A percentile compares a stretch with the other conserved stretches of the same genome.
Evolutionary conservation across 1,284 basidiomycete species (phyloP).

Genomic region (Bjerkandera adusta): DNA sequence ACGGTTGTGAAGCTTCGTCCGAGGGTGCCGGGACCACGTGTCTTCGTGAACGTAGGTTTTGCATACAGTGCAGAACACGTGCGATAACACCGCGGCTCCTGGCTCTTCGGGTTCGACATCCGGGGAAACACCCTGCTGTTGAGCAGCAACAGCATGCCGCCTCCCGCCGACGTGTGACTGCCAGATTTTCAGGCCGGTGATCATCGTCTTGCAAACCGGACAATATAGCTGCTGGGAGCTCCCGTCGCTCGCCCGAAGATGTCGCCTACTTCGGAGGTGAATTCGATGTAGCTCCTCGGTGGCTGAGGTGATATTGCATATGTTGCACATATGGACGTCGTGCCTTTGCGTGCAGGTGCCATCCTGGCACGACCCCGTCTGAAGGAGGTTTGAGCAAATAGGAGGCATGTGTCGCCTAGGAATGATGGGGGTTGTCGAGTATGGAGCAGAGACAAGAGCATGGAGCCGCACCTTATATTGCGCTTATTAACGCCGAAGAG

Average conservation of each 20-base stretch:
- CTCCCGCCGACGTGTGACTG: constrained; percentile 2
- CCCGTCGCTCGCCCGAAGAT: constrained; percentile 5
- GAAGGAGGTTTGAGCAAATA: background rate
- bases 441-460: background rate
- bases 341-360: background rate
- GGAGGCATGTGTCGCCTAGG: background rate
- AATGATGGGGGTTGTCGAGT: background rate
- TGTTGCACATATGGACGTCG: constrained; percentile 5
- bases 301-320: constrained; percentile 1
- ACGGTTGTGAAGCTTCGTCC: background rate
- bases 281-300: background rate
- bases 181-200: constrained; percentile 4
- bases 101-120: constrained; percentile 11
- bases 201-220: constrained; percentile 6
- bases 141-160: background rate
- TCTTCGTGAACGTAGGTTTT: constrained; percentile 7
- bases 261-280: constrained; percentile 12
- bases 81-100: constrained; percentile 1
- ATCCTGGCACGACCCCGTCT: background rate
- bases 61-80: constrained; percentile 12
- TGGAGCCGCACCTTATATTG: background rate
- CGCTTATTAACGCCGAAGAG: too few relatives aligned
- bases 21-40: constrained; percentile 5
- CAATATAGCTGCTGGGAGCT: background rate
- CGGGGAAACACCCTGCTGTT: background rate